Evolutionary conservation across 352 stramenopile species (phyloP).

Genomic region (Phytophthora meadii): DNA sequence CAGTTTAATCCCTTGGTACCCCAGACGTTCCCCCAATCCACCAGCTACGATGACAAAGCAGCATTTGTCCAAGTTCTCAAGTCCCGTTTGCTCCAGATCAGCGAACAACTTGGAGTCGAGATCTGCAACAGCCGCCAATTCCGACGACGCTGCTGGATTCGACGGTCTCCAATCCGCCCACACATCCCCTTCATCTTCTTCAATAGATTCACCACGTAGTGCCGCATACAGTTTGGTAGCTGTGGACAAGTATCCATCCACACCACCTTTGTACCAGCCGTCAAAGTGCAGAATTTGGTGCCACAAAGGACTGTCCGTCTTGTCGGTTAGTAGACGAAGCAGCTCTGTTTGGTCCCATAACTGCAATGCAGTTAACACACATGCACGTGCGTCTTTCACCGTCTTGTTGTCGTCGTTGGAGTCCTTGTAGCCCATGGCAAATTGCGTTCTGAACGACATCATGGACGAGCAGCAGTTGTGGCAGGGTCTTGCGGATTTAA

Average conservation of each 20-base stretch:
- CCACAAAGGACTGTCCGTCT: slow-evolving; percentile 30
- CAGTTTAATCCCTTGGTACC: slow-evolving; percentile 97
- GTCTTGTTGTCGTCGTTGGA: slow-evolving; percentile 19
- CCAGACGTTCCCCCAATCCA: slow-evolving; percentile 96
- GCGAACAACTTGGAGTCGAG: slow-evolving; percentile 48
- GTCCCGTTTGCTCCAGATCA: slow-evolving; percentile 59
- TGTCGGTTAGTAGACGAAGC: slow-evolving; percentile 35
- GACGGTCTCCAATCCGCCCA: slow-evolving; percentile 60
- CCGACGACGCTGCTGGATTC: slow-evolving; percentile 42
- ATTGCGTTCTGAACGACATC: slow-evolving; percentile 31
- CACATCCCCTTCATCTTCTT: slow-evolving; percentile 11
- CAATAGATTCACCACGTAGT: slow-evolving; percentile 27
- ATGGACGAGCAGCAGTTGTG: slow-evolving; percentile 11
- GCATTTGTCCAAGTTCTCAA: slow-evolving; percentile 73
- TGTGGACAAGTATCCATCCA: slow-evolving; percentile 62
- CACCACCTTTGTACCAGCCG: slow-evolving; percentile 66
- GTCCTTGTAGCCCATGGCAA: slow-evolving; percentile 28
- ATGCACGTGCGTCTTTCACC: slow-evolving; percentile 8
- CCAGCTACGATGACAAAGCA: slow-evolving; percentile 98
- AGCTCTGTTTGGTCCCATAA: slow-evolving; percentile 57
- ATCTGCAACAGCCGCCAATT: slow-evolving; percentile 33
- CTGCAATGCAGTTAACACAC: slow-evolving; percentile 34
- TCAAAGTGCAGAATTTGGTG: slow-evolving; percentile 69
- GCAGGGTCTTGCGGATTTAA: slow-evolving; percentile 19
- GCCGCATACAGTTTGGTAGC: slow-evolving; percentile 54